These are phyloP conservation scores for Clohesyomyces aquaticus DNA, from an alignment of 495 filamentous ascomycete species.

Conservation along the genomic window DNA sequence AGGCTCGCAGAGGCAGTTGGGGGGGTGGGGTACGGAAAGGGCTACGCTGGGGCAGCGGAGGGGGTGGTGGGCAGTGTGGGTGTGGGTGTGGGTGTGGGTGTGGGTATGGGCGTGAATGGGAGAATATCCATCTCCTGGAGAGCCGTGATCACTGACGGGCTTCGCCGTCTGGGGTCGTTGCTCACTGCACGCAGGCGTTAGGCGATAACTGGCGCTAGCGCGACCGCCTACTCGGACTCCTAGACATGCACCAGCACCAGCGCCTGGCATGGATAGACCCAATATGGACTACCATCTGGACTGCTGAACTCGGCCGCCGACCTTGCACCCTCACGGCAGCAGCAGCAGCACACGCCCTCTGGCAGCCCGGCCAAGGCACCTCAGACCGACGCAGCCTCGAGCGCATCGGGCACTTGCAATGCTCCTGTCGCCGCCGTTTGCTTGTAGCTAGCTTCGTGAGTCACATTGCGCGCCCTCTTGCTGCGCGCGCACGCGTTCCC, in stretches of 20 bases:
- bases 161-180: no score
- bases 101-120: not conserved
- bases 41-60: not conserved
- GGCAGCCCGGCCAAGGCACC: conserved; percentile 16
- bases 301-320: no score
- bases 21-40: not conserved
- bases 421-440: not conserved
- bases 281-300: no score
- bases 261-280: not conserved
- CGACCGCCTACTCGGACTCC: conserved; percentile 21
- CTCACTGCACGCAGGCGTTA: no score
- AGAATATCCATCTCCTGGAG: no score
- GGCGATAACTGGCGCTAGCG: conserved; percentile 17
- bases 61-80: not conserved
- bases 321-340: not conserved
- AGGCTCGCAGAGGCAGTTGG: conserved; percentile 3
- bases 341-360: conserved; percentile 1
- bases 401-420: not conserved
- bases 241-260: not conserved
- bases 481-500: conserved; percentile 18
- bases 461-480: conserved; percentile 30
- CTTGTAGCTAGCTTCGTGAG: conserved; percentile 20
- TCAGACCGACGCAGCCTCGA: not conserved
- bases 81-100: not conserved
- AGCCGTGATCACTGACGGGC: no score